Evolutionary conservation across 306 rosid species (phyloP).

Genomic region (Ormosia semicastrata): DNA sequence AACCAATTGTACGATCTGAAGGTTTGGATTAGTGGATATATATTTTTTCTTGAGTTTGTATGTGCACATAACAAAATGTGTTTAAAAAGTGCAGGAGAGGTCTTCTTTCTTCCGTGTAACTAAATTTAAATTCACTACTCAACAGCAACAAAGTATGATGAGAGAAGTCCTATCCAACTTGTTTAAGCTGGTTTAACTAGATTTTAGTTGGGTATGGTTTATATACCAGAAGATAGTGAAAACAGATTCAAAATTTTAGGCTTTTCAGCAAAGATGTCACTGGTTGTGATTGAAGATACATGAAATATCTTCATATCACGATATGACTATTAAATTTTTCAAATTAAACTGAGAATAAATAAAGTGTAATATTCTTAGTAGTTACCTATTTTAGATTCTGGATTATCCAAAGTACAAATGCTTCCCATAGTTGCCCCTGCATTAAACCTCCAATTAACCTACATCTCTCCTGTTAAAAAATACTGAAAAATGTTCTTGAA

Average conservation of each 20-base stretch:
- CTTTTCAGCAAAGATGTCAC: background rate
- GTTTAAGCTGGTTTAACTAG: background rate
- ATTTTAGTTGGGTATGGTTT: background rate
- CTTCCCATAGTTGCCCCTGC: background rate
- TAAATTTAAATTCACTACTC: background rate
- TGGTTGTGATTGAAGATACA: background rate
- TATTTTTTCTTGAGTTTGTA: background rate
- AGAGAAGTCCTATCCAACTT: background rate
- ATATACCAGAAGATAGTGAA: background rate
- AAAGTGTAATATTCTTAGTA: background rate
- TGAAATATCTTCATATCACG: background rate
- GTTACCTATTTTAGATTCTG: background rate
- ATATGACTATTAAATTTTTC: background rate
- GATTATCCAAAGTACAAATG: background rate
- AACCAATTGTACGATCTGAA: conserved; percentile 67
- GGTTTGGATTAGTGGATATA: conserved; percentile 48
- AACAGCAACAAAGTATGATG: background rate
- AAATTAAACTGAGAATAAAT: background rate
- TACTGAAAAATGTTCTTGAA: background rate
- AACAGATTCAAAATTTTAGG: background rate
- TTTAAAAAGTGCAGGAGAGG: background rate
- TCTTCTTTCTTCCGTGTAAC: conserved; percentile 15
- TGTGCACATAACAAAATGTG: conserved; percentile 1
- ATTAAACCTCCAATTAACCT: background rate
- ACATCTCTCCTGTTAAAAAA: background rate